Evolutionary conservation across 306 rosid species (phyloP), one percentile per base, ranked within the genome.

Genomic region (Dalbergia cochinchinensis): DNA sequence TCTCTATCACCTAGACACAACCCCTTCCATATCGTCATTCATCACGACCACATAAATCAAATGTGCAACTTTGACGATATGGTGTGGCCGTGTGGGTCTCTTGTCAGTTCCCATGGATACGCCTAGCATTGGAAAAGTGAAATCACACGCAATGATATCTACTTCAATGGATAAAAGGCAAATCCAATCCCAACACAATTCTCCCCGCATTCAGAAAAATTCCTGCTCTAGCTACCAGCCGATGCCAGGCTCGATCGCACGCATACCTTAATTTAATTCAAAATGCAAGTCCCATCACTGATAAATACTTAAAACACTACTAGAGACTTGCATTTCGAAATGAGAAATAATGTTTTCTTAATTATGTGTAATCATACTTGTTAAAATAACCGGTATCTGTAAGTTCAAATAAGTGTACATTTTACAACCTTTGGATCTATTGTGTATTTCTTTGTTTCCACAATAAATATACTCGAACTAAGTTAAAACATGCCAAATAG

Each of bases 121-220:
- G 51, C 79, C 74, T 72, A n/a, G 80, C 89, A 78, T 75, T 57
- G 70, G 22, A 79, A 88, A 86, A 74, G 89, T 83, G 86, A 86
- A 57, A 85, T 1, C 31, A 26, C 86, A 82, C 51, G 85, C 63
- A 80, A 67, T 83, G 85, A 81, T 85, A 83, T 85, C 69, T 77
- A 83, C 82, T 67, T 86, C 80, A 64, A 61, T 76, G 82, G 85
- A 79, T 84, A 89, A 85, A 84, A 67, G 84, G 88, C 88, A 71
- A 71, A 22, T 22, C 65, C 55, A 62, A 66, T 78, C 34, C 81
- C 65, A 22, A 35, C 19, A n/a, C 65, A 39, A 80, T 55, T 53
- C 85, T 42, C 68, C 15, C 5, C 50, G 3, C 20, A 66, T 65
- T 60, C 10, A 6, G 10, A 18, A 3, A 54, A 6, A 54, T n/a